Conservation (phyloP, 805 yeast genomes). For the Ogataea pini region DNA sequence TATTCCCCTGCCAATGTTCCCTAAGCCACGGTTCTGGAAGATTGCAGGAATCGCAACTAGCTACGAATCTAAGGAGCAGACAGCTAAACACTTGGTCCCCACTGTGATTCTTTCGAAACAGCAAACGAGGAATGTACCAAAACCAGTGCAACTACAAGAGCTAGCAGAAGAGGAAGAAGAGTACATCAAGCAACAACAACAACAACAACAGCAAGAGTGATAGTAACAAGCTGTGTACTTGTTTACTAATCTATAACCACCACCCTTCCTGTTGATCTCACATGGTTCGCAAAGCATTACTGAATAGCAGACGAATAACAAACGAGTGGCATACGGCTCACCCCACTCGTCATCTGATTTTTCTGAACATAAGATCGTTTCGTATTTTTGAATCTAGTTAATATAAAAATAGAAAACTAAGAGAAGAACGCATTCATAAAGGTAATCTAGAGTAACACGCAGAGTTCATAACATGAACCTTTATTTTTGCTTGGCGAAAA, state of each 20-base stretch:
- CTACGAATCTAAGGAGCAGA: conserved; percentile 18
- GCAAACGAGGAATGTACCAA: neutral
- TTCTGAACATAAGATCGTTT: conserved; percentile 13
- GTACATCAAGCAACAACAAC: conserved; percentile 9
- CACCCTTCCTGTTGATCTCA: no score
- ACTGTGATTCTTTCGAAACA: conserved; percentile 18
- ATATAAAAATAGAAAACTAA: conserved; percentile 7
- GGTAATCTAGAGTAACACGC: conserved; percentile 6
- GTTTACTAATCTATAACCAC: no score
- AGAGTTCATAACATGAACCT: conserved; percentile 4
- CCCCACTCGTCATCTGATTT: no score
- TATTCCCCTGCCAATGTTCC: conserved; percentile 40
- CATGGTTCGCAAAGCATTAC: no score
- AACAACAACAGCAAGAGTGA: neutral
- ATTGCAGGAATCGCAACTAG: conserved; percentile 24
- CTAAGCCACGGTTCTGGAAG: conserved; percentile 50
- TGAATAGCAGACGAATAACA: no score
- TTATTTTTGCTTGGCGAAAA: conserved; percentile 49
- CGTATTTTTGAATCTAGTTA: conserved; percentile 9
- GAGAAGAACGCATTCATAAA: conserved; percentile 5
- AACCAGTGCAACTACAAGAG: neutral
- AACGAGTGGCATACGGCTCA: no score
- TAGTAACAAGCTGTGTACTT: conserved; percentile 1
- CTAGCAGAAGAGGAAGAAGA: conserved; percentile 25
- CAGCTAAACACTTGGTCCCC: conserved; percentile 21